Percentiles rank a stretch among this genome's conserved stretches.
phyloP scores from a whole-genome alignment of 1,139 yeast genomes.

The Geotrichum siamense region DNA sequence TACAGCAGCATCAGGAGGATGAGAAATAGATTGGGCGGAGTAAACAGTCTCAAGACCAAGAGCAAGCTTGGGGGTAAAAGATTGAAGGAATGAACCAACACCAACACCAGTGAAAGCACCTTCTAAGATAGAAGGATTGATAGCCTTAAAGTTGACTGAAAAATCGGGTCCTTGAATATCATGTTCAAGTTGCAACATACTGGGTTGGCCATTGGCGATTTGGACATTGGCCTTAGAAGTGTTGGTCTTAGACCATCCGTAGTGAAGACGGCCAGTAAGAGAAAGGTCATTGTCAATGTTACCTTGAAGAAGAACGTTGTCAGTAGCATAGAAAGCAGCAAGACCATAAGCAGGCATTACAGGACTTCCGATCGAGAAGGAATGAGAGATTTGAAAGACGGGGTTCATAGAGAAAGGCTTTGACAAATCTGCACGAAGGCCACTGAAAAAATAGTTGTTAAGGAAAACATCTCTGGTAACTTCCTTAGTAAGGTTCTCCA shows the following conservation, averaged over 20 bases:
- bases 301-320: slow-evolving; percentile 82
- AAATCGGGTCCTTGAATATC: slow-evolving; percentile 88
- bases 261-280: slow-evolving; percentile 82
- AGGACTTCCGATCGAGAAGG: slow-evolving; percentile 82
- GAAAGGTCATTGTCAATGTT: slow-evolving; percentile 81
- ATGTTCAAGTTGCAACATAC: slow-evolving; percentile 94
- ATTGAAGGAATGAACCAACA: slow-evolving; percentile 85
- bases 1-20: slow-evolving; percentile 89
- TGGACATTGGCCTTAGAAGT: slow-evolving; percentile 84
- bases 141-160: slow-evolving; percentile 79
- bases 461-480: slow-evolving; percentile 89
- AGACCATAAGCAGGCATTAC: slow-evolving; percentile 88
- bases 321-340: slow-evolving; percentile 84
- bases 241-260: slow-evolving; percentile 79
- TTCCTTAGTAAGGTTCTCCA: slow-evolving; percentile 90
- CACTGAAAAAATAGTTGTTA: slow-evolving; percentile 86
- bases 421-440: slow-evolving; percentile 92
- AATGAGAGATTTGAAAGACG: slow-evolving; percentile 94
- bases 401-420: slow-evolving; percentile 89
- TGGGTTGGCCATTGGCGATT: slow-evolving; percentile 81
- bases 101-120: slow-evolving; percentile 85
- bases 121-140: slow-evolving; percentile 75
- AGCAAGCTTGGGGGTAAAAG: slow-evolving; percentile 74
- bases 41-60: slow-evolving; percentile 91
- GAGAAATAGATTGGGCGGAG: slow-evolving; percentile 63